These are phyloP conservation scores for Beta vulgaris DNA, from an alignment of 148 eudicot species.

Conservation along the genomic window DNA sequence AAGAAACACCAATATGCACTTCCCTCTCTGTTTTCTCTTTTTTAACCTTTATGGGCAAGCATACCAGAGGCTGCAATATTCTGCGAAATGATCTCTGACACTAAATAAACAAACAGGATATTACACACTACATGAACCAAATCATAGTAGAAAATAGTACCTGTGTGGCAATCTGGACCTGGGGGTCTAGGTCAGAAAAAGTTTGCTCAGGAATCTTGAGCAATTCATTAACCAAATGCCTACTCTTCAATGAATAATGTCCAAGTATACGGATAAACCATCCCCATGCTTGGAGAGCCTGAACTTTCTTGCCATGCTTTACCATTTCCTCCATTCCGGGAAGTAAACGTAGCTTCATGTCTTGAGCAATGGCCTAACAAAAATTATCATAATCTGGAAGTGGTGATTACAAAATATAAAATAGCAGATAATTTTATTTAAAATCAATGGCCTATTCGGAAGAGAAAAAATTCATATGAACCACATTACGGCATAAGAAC, in stretches of 20 bases:
- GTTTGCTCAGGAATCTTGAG: constrained; percentile 74
- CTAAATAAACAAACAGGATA: background rate
- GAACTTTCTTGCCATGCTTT: constrained; percentile 64
- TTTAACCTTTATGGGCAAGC: background rate
- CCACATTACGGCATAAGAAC: background rate
- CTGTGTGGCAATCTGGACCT: constrained; percentile 80
- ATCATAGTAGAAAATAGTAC: constrained; percentile 33
- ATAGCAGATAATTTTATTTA: too few relatives aligned
- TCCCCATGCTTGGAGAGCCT: constrained; percentile 77
- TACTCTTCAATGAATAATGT: constrained; percentile 51
- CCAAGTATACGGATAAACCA: constrained; percentile 80
- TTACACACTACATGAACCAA: background rate
- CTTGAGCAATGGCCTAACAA: constrained; percentile 52
- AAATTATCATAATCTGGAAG: background rate
- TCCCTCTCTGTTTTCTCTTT: background rate
- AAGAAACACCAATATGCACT: background rate
- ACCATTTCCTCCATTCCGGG: constrained; percentile 57
- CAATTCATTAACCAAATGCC: constrained; percentile 77
- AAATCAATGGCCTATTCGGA: background rate
- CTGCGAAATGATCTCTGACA: background rate
- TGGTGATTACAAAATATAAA: background rate
- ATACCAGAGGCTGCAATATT: background rate
- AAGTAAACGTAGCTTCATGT: constrained; percentile 60
- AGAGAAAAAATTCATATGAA: background rate
- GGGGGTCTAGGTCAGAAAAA: constrained; percentile 70